Evolutionary conservation across 2,329 filamentous ascomycete genomes (phyloP), one percentile per base, ranked within the genome.

Genomic region (Calonectria pseudoturangicola): DNA sequence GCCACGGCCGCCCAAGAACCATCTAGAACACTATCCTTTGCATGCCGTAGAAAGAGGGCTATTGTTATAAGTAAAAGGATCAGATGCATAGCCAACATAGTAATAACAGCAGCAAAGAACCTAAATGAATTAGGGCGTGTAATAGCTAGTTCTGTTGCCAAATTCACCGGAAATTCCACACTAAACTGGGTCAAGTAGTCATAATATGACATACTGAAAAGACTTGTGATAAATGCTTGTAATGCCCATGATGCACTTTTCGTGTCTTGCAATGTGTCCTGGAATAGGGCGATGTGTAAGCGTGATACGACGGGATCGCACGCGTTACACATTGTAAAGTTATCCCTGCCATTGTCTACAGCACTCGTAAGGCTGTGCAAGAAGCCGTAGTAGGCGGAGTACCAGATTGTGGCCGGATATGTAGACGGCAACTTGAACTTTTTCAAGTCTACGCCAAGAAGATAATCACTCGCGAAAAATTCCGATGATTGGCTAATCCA

Each of bases 191-290:
- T 36, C 51, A 56, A 7, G 18, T 36, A 36, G 30, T 56, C 51
- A 12, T 56, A 56, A 30, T 56, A 56, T 4, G 51, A 0, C 51
- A 56, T 56, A n/a, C 51, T 56, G 18, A 56, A 56, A 12, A 56
- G 51, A 8, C n/a, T 16, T 2, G 51, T 56, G 10, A 56, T 18
- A 1, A 56, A 12, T 2, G 15, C 4, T 36, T 56, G 51, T 10
- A 56, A 3, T 15, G 51, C 51, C 18, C n/a, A 21, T 36, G 51
- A 8, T 18, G 51, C 18, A 16, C 51, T 56, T 10, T 56, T 36
- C 7, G 51, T 56, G 8, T 30, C 51, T 21, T n/a, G 18, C 5
- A 56, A 13, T 6, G 51, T 56, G 10, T 56, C 51, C 33, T 56
- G 51, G 51, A 56, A 56, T 21, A 56, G 12, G 30, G 21, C 15